These are phyloP conservation scores for Vaccinium vitisidaea DNA, from an alignment of 148 eudicot genomes.

Conservation along the genomic window DNA sequence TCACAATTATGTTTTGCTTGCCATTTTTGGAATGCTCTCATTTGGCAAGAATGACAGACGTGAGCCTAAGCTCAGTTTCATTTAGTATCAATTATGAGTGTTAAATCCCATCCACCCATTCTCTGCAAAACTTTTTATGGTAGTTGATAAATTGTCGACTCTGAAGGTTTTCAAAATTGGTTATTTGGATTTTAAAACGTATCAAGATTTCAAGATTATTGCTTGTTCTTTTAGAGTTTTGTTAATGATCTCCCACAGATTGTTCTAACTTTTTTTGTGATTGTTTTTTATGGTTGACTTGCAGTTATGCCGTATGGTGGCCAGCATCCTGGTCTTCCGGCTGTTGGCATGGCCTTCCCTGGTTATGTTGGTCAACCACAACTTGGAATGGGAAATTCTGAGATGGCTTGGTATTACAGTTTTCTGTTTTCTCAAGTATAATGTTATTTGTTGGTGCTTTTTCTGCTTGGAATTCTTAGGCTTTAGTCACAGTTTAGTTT, in stretches of 20 bases:
- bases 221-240: slow-evolving; percentile 4
- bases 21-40: not conserved
- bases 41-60: not conserved
- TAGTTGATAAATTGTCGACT: not conserved
- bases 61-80: not conserved
- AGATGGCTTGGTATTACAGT: slow-evolving; percentile 81
- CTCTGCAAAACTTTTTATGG: not conserved
- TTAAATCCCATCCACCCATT: not conserved
- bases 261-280: not conserved
- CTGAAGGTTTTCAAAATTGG: not conserved
- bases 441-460: not conserved
- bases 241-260: not conserved
- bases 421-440: not conserved
- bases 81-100: not conserved
- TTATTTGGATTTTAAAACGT: not conserved
- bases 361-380: slow-evolving; percentile 90
- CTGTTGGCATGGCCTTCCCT: slow-evolving; percentile 99
- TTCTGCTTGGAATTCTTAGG: not conserved
- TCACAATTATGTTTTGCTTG: not conserved
- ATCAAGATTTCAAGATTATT: not conserved
- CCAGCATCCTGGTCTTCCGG: slow-evolving; percentile 92
- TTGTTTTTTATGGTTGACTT: slow-evolving; percentile 11
- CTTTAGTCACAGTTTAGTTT: not conserved
- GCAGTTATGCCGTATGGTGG: slow-evolving; percentile 92
- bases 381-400: slow-evolving; percentile 73